Evolutionary conservation across 2,329 filamentous ascomycete species (phyloP), one percentile per base, ranked within the genome.

Genomic region (Phaeosphaeria sp.): DNA sequence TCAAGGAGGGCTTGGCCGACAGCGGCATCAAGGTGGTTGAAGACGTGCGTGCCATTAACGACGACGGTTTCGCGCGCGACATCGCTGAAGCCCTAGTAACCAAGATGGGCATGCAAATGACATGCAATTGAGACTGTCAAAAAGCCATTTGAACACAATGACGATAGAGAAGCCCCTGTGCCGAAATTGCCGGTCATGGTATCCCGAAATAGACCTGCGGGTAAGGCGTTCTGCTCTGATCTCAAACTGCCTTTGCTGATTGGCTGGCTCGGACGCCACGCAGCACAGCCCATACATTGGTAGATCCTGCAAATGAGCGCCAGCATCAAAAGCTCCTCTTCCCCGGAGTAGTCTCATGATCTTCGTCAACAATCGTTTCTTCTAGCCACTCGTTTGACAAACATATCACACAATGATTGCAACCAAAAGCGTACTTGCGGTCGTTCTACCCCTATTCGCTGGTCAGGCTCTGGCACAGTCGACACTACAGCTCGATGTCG

Each of bases 21-120:
- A 85, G 76, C 20, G 78, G 76, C 0, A 83, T 90, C 17, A 60
- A 74, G 8, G 72, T 89, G 1, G 72, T 83, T 2, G 78, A 84
- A 40, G 81, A 86, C 52, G 66, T 78, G 9, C 76, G 81, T 11
- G 78, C 81, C 33, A 80, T 89, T 33, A 89, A 89, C 65, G 81
- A 88, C 54, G 69, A 75, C 15, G 70, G 68, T 0, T 86, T 87
- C 65, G 84, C 85, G 2, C 66, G 66, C 5, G 79, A 80, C 42
- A 74, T 84, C 42, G 84, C 82, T 1, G 74, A 81, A 51, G 74
- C 77, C 2, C 60, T 84, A 54, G 70, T 74, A 20, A 25, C 39
- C 2, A 69, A 66, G 39, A 65, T 74, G 59, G 53, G 36, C 6
- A 48, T 61, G 6, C n/a, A 18, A 27, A 49, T 46, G 1, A 60